phyloP scores from a whole-genome alignment of 805 yeast genomes.

The Ogataea naganishii region DNA sequence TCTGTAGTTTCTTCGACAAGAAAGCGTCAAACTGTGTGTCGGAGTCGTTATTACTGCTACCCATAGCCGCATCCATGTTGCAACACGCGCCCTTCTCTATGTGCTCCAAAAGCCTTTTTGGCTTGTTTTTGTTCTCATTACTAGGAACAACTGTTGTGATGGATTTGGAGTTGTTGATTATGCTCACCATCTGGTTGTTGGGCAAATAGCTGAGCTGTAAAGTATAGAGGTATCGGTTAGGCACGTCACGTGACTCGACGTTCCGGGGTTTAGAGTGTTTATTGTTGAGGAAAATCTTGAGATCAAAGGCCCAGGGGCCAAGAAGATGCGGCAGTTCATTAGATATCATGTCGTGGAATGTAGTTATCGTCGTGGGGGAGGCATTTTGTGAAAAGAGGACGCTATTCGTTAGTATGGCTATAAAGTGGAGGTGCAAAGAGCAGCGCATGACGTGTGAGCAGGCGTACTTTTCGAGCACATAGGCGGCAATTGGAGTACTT shows the following conservation, averaged over 20 bases:
- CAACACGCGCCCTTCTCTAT: constrained; percentile 37
- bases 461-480: background rate
- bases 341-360: constrained; percentile 62
- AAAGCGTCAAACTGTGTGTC: constrained; percentile 52
- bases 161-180: constrained; percentile 35
- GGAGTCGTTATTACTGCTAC: constrained; percentile 13
- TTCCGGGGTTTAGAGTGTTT: constrained; percentile 35
- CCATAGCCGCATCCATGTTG: constrained; percentile 30
- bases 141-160: constrained; percentile 20
- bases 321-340: constrained; percentile 54
- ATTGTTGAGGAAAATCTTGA: constrained; percentile 62
- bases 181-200: constrained; percentile 34
- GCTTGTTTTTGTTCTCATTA: constrained; percentile 9
- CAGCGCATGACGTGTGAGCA: background rate
- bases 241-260: constrained; percentile 26
- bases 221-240: constrained; percentile 39
- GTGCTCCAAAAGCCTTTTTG: constrained; percentile 18
- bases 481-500: constrained; percentile 6
- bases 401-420: constrained; percentile 11
- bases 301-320: constrained; percentile 63
- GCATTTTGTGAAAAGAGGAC: constrained; percentile 34
- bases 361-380: constrained; percentile 52
- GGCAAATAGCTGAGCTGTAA: constrained; percentile 41
- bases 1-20: constrained; percentile 48
- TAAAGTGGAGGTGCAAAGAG: constrained; percentile 2